Conservation (phyloP, 495 filamentous ascomycete genomes). For the Penicillium malachiteum region DNA sequence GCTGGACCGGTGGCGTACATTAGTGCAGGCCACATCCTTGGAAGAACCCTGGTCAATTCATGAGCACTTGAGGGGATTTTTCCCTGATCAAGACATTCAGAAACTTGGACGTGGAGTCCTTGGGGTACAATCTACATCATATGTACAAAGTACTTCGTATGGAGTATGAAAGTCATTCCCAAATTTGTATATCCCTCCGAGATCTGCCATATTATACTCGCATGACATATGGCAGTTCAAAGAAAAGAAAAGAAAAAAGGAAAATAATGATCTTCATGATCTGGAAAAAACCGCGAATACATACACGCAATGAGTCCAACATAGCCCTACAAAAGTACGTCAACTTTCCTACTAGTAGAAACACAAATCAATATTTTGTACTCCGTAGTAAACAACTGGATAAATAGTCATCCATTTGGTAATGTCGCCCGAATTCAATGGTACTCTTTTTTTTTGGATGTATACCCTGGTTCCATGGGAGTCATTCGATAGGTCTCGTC, state of each 20-base stretch:
- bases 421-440: not conserved
- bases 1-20: constrained; percentile 15
- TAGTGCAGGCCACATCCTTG: constrained; percentile 9
- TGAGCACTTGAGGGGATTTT: too few relatives aligned
- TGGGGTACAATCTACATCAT: not conserved
- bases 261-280: not conserved
- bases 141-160: not conserved
- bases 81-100: too few relatives aligned
- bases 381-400: not conserved
- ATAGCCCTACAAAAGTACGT: not conserved
- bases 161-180: not conserved
- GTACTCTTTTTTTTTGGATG: not conserved
- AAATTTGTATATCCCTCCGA: constrained; percentile 1
- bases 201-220: not conserved
- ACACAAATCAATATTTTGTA: not conserved
- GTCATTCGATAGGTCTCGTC: constrained; percentile 8
- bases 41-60: not conserved
- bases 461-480: not conserved
- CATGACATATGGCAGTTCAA: not conserved
- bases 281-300: not conserved
- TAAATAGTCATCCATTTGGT: not conserved
- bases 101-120: not conserved
- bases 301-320: not conserved
- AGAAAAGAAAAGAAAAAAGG: too few relatives aligned
- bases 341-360: not conserved